A percentile compares a stretch with the other conserved stretches of the same genome.
Conservation (phyloP, 2,329 filamentous ascomycete species). For the Parascedosporium putredinis region DNA sequence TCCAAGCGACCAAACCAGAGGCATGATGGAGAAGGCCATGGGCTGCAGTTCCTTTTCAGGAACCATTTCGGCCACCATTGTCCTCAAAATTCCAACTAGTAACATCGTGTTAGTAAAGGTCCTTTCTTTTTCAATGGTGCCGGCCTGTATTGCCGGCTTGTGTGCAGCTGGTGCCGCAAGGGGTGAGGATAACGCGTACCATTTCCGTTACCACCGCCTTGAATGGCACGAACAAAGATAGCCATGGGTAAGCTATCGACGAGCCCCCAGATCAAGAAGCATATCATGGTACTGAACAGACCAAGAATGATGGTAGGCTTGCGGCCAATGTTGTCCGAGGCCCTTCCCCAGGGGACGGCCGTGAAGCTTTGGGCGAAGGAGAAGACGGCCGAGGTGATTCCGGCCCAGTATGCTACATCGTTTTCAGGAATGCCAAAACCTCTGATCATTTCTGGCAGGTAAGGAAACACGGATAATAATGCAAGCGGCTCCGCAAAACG, state of each 20-base stretch:
- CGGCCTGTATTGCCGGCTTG: too few species aligned
- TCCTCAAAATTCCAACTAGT: constrained; percentile 76
- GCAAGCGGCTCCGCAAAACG: constrained; percentile 68
- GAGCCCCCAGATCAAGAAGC: constrained; percentile 75
- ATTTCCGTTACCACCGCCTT: constrained; percentile 81
- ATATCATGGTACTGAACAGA: constrained; percentile 67
- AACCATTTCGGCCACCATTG: constrained; percentile 88
- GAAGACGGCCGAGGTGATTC: constrained; percentile 61
- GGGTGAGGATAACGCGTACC: constrained; percentile 28
- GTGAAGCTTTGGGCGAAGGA: constrained; percentile 62
- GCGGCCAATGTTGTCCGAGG: constrained; percentile 69
- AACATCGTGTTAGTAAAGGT: not conserved
- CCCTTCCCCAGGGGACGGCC: constrained; percentile 64
- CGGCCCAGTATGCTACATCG: constrained; percentile 72
- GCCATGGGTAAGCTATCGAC: constrained; percentile 72
- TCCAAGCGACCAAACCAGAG: constrained; percentile 77
- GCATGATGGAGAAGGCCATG: constrained; percentile 86
- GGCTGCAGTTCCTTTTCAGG: constrained; percentile 80
- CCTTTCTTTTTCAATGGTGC: not conserved
- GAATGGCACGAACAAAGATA: constrained; percentile 63
- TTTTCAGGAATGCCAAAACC: constrained; percentile 63
- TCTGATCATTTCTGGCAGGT: constrained; percentile 71
- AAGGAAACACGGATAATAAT: constrained; percentile 61
- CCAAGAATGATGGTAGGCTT: constrained; percentile 73
- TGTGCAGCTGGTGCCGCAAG: too few species aligned